Percentiles rank a stretch among this genome's conserved stretches.
Evolutionary conservation across 148 eudicot species (phyloP).

Genomic region (Amaranthus hypochondriacus): DNA sequence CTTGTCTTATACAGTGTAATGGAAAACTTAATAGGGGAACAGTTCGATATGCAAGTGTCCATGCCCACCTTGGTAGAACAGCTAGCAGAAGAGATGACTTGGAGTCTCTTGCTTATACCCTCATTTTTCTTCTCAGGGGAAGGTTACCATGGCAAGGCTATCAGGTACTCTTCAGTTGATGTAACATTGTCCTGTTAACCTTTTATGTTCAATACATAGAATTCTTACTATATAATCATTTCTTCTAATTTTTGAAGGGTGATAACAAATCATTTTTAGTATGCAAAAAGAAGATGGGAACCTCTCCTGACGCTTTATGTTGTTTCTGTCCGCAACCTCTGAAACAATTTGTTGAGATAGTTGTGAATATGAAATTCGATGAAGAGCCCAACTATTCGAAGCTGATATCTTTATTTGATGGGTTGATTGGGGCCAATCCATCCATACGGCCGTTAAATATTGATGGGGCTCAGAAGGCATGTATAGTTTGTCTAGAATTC

Average conservation of each 20-base stretch:
- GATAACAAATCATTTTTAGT: slow-evolving; percentile 86
- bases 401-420: slow-evolving; percentile 72
- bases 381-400: slow-evolving; percentile 92
- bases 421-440: slow-evolving; percentile 72
- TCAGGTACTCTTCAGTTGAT: slow-evolving; percentile 41
- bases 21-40: slow-evolving; percentile 50
- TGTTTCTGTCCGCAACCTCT: slow-evolving; percentile 76
- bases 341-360: slow-evolving; percentile 65
- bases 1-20: slow-evolving; percentile 3
- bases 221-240: background rate
- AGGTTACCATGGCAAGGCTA: slow-evolving; percentile 96
- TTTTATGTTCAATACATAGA: background rate
- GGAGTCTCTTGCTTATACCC: slow-evolving; percentile 89
- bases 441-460: slow-evolving; percentile 76
- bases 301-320: slow-evolving; percentile 73
- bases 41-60: slow-evolving; percentile 90
- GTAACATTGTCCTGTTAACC: background rate
- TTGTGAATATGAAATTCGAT: slow-evolving; percentile 87
- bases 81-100: slow-evolving; percentile 92
- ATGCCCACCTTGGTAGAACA: slow-evolving; percentile 95
- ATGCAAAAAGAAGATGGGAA: slow-evolving; percentile 91
- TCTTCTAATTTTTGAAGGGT: slow-evolving; percentile 40
- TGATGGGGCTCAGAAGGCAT: slow-evolving; percentile 91
- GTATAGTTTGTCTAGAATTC: slow-evolving; percentile 2
- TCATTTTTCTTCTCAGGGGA: slow-evolving; percentile 78